Conservation (phyloP, 371 early-diverging fungal species). For the Rhizopus microsporus region DNA sequence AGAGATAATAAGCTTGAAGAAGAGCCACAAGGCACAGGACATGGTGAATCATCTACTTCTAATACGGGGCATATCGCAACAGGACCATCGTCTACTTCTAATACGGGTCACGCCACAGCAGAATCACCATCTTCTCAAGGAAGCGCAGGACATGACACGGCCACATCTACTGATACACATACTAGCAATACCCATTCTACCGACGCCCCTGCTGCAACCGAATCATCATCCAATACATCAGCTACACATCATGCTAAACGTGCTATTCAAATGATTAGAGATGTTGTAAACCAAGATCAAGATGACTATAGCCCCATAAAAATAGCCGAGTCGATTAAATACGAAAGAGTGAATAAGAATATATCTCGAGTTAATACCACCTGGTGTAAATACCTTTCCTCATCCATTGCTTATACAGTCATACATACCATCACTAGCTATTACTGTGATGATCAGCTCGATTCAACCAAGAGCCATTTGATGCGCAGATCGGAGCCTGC, state of each 20-base stretch:
- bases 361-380: not conserved
- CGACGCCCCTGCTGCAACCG: not conserved
- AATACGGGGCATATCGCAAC: not conserved
- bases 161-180: not conserved
- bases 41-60: not conserved
- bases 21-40: conserved; percentile 2
- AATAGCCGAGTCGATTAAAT: conserved; percentile 2
- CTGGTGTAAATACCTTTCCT: conserved; percentile 12
- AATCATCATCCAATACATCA: not conserved
- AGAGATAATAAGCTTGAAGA: conserved; percentile 28
- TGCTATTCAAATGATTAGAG: conserved; percentile 9
- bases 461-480: conserved; percentile 6
- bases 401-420: not conserved
- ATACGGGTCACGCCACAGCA: not conserved
- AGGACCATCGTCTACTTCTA: not conserved
- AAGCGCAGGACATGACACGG: not conserved
- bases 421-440: conserved; percentile 7
- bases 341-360: not conserved
- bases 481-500: conserved; percentile 20
- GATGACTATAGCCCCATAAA: conserved; percentile 10
- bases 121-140: not conserved
- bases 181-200: not conserved
- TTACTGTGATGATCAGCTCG: not conserved
- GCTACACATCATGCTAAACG: conserved; percentile 9
- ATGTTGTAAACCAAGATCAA: not conserved